These are phyloP conservation scores for Xerophyta viscosa DNA, from an alignment of 106 monocot genomes.

Conservation along the genomic window DNA sequence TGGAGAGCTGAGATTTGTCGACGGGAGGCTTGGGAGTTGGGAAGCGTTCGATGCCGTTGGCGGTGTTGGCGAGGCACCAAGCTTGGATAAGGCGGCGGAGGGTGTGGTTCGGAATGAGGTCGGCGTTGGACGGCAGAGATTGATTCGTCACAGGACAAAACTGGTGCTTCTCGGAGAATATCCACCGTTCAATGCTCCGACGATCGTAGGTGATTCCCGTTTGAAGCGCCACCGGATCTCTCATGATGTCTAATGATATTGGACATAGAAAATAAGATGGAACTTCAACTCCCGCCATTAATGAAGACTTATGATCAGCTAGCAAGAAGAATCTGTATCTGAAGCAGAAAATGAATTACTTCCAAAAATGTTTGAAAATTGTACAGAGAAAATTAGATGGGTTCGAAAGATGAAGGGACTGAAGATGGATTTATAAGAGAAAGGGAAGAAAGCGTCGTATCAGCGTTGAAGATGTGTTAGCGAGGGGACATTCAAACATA, in stretches of 20 bases:
- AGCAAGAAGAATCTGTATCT: no score
- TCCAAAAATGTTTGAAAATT: neutral
- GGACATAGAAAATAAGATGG: constrained; percentile 56
- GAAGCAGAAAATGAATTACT: no score
- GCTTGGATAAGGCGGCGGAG: constrained; percentile 56
- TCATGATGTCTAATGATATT: constrained; percentile 63
- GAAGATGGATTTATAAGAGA: no score
- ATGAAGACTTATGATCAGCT: neutral
- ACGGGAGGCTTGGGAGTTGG: constrained; percentile 27
- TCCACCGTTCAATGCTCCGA: constrained; percentile 44
- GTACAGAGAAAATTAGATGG: no score
- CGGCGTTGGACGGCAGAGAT: constrained; percentile 21
- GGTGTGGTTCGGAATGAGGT: constrained; percentile 47
- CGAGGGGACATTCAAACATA: no score
- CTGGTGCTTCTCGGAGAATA: constrained; percentile 16
- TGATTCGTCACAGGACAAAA: constrained; percentile 54
- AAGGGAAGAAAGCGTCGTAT: no score
- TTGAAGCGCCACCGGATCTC: constrained; percentile 42
- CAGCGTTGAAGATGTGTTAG: no score
- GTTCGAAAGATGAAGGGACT: no score
- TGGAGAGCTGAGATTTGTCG: neutral
- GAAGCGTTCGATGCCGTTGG: constrained; percentile 23
- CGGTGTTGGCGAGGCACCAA: constrained; percentile 40
- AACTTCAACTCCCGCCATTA: constrained; percentile 29
- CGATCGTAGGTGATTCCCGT: constrained; percentile 77